Base-by-base conservation (phyloP, 1,284 basidiomycete genomes). In the Rhodotorula sp. region DNA sequence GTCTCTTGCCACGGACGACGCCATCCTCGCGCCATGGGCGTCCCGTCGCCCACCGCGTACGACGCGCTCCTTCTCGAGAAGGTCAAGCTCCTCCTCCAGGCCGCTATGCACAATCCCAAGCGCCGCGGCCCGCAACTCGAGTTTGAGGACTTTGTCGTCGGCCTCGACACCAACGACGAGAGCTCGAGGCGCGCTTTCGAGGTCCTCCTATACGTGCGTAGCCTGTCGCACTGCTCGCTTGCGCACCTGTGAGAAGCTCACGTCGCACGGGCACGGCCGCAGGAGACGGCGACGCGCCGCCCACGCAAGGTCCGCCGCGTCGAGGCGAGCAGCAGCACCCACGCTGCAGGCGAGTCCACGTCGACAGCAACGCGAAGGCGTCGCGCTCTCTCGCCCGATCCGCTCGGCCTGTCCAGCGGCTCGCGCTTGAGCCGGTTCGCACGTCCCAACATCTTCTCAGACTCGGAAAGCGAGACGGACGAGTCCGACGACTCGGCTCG, bases 1-100 rank as follows among this genome's bases (percentile, higher is more conserved):
- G 10, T 17, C 16, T 23, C 21, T 41, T 19, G 25, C 5, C 49
- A 21, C 45, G 27, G 19, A 10, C 34, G 34, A 34, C 34, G 34
- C 34, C 34, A 34, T 34, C 34, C 34, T 34, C 34, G 34, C 25
- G 34, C 23, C 41, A 74, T 66, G 70, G 64, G 64, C 9, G 50
- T 69, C 45, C 64, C 59, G 44, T 61, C 61, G 1, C 69, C 72
- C 0, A 64, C 64, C 23, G 64, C 64, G 50, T 68, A 66, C 64
- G 72, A 74, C 52, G 56, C 61, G 23, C 69, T 71, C 7, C 27
- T 74, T 4, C 64, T 74, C 23, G 61, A 66, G 17, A 74, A 74
- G 55, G 46, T 60, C 48, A 74, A 74, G 46, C 59, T 62, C 14
- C 61, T 74, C 8, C 42, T 74, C 23, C 60, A 71, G 25, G 69